Evolutionary conservation across 2,329 filamentous ascomycete genomes (phyloP).

Genomic region (Raffaelea albimanens): DNA sequence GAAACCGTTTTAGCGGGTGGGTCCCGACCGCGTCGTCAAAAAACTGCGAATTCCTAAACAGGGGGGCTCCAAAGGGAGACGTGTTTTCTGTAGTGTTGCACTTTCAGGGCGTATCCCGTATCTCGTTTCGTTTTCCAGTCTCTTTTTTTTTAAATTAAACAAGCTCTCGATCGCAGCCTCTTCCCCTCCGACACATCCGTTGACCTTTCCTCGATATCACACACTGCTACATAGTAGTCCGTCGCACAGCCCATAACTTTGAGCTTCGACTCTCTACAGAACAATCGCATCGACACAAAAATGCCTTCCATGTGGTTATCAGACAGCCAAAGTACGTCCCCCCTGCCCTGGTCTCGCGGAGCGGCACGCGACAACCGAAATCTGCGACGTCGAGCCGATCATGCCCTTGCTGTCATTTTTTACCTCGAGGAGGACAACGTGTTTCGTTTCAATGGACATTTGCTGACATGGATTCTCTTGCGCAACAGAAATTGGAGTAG

Average conservation of each 20-base stretch:
- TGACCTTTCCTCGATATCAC: too few relatives aligned
- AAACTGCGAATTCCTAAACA: too few relatives aligned
- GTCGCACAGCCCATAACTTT: too few relatives aligned
- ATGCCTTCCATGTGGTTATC: conserved; percentile 95
- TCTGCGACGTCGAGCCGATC: not conserved
- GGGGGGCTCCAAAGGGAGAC: conserved; percentile 11
- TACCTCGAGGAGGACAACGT: not conserved
- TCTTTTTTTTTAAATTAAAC: too few relatives aligned
- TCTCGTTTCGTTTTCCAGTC: too few relatives aligned
- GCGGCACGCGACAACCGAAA: conserved; percentile 8
- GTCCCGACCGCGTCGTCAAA: not conserved
- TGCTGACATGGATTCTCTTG: conserved; percentile 17
- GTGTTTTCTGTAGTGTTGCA: conserved; percentile 9
- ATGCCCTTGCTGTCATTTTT: not conserved
- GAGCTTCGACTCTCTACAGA: too few relatives aligned
- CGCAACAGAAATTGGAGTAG: conserved; percentile 80
- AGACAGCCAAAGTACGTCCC: conserved; percentile 77
- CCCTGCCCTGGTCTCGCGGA: conserved; percentile 12
- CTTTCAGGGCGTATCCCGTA: not conserved
- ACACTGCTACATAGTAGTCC: too few relatives aligned
- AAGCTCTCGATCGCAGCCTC: too few relatives aligned
- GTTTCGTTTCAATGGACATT: not conserved
- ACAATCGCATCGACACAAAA: not conserved
- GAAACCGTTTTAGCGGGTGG: conserved; percentile 4
- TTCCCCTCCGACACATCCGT: too few relatives aligned